Base-by-base conservation (phyloP, 495 filamentous ascomycete genomes). In the Lasiosphaeria miniovina region DNA sequence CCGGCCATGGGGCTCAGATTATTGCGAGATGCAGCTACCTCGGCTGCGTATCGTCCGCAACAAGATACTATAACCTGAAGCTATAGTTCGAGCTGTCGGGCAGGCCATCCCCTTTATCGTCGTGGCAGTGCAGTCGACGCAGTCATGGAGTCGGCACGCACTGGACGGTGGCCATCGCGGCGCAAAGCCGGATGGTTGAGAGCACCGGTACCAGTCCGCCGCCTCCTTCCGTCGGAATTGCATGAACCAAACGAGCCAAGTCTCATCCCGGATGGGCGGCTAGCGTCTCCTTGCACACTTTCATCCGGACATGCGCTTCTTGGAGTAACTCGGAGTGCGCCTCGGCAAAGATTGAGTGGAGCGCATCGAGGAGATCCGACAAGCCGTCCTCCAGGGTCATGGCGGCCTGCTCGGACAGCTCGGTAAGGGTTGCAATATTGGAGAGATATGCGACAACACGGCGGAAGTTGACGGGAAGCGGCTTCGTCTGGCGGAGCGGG, bases 291-390 rank as follows among this genome's bases (percentile, higher is more conserved):
- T 77, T 77, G 58, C 78, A 80, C 17, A 69, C 63, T 31, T 63
- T 60, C 31, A 81, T 58, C 35, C 78, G 69, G 46, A 69, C 61
- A 40, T 71, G 70, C 15, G 77, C 78, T 59, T 81, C 78, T 49
- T 70, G 67, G 4, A 81, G 65, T 14, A 81, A 48, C 52, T 80
- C 77, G 1, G 73, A 76, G 51, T 79, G 70, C 7, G 77, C 76
- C 57, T 79, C 75, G 2, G 61, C 61, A 50, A 78, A 66, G 33
- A 77, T 74, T 2, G 65, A 63, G 31, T 68, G 67, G 49, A 81
- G 62, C 7, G 69, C 66, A 40, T 81, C 78, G 12, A 81, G 67
- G 35, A 81, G 46, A 12, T 76, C 76, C 6, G 74, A 66, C 51
- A 81, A 36, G 0, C 78, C 78, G 9, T 80, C 77, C 12, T 65